These are phyloP conservation scores for Lipomyces chichibuensis DNA, from an alignment of 805 yeast genomes.

Conservation along the genomic window DNA sequence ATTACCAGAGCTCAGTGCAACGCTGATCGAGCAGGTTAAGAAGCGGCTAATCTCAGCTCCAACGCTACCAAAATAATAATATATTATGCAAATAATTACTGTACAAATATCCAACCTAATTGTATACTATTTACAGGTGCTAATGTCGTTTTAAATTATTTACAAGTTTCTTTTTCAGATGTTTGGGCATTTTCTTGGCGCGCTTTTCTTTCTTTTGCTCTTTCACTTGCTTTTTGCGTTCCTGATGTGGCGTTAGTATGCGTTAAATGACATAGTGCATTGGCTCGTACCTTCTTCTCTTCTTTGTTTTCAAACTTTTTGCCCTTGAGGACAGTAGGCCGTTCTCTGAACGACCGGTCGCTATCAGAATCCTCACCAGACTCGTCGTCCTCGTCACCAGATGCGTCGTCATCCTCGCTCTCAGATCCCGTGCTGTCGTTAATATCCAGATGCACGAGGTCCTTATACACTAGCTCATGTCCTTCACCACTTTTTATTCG, in stretches of 20 bases:
- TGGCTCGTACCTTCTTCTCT: slow-evolving; percentile 54
- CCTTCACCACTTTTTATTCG: slow-evolving; percentile 66
- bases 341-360: slow-evolving; percentile 50
- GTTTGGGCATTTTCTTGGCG: slow-evolving; percentile 79
- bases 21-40: slow-evolving; percentile 26
- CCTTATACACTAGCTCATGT: slow-evolving; percentile 62
- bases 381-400: slow-evolving; percentile 44
- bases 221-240: slow-evolving; percentile 70
- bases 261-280: neutral
- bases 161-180: slow-evolving; percentile 73
- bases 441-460: slow-evolving; percentile 39
- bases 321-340: slow-evolving; percentile 54
- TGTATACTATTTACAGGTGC: neutral
- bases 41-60: slow-evolving; percentile 19
- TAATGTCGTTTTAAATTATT: slow-evolving; percentile 50
- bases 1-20: slow-evolving; percentile 28
- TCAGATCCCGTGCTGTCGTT: neutral
- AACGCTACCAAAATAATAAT: neutral
- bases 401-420: slow-evolving; percentile 38
- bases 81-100: neutral
- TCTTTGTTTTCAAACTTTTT: slow-evolving; percentile 82
- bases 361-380: slow-evolving; percentile 43
- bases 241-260: slow-evolving; percentile 36
- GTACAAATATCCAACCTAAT: neutral
- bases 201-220: slow-evolving; percentile 78